Evolutionary conservation across 208 protist species (phyloP).

Genomic region (Ichthyophonus hoferi): DNA sequence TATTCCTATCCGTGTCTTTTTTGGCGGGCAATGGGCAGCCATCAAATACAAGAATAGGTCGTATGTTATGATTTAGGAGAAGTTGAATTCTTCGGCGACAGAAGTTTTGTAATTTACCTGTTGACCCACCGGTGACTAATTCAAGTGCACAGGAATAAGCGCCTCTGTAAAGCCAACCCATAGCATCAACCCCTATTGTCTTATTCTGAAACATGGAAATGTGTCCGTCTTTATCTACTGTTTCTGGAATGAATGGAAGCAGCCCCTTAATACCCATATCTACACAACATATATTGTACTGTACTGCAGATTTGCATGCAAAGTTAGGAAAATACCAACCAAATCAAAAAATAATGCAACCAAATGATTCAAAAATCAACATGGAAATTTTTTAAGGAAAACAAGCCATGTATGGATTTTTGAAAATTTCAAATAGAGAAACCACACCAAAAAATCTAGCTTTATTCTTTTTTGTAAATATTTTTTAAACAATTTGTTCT

Average conservation of each 20-base stretch:
- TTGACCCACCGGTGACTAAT: slow-evolving; percentile 47
- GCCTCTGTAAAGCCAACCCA: slow-evolving; percentile 72
- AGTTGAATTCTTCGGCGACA: slow-evolving; percentile 59
- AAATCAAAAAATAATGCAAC: too few relatives aligned
- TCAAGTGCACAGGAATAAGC: slow-evolving; percentile 66
- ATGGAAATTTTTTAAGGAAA: too few relatives aligned
- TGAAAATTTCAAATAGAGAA: too few relatives aligned
- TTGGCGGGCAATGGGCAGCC: slow-evolving; percentile 75
- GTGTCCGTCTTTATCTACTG: slow-evolving; percentile 36
- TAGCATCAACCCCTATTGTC: slow-evolving; percentile 75
- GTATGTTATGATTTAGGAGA: slow-evolving; percentile 61
- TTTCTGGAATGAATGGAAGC: slow-evolving; percentile 55
- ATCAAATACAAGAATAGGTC: slow-evolving; percentile 83
- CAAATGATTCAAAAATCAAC: too few relatives aligned
- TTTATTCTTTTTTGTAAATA: too few relatives aligned
- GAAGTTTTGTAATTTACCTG: slow-evolving; percentile 16
- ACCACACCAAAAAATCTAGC: too few relatives aligned
- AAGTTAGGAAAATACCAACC: too few relatives aligned
- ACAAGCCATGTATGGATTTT: too few relatives aligned
- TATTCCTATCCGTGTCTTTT: slow-evolving; percentile 63
- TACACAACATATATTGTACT: too few relatives aligned
- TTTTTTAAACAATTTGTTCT: too few relatives aligned
- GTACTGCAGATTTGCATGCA: too few relatives aligned
- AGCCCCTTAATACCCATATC: slow-evolving; percentile 53
- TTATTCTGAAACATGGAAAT: slow-evolving; percentile 57